Percentiles rank a stretch among this genome's conserved stretches.
Evolutionary conservation across 768 basidiomycete genomes (phyloP).

Genomic region (Russula brevipes): DNA sequence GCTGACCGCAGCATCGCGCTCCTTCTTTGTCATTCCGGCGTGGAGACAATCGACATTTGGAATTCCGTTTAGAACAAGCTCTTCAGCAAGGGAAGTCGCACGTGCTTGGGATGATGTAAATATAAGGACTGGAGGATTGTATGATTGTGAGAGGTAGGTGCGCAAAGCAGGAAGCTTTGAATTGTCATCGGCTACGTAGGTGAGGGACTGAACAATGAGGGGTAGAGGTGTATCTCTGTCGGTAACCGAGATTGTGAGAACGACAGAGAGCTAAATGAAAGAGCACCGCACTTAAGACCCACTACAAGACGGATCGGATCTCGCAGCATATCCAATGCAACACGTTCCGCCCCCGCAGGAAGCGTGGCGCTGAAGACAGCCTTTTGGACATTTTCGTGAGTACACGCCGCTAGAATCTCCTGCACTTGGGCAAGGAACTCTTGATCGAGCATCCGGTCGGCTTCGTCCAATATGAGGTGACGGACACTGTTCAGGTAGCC

Average conservation of each 20-base stretch:
- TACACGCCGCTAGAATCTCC: slow-evolving; percentile 79
- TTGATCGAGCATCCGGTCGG: slow-evolving; percentile 81
- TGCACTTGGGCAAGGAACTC: slow-evolving; percentile 88
- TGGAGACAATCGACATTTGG: slow-evolving; percentile 86
- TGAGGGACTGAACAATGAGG: slow-evolving; percentile 81
- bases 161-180: slow-evolving; percentile 92
- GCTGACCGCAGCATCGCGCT: slow-evolving; percentile 78
- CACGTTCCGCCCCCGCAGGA: slow-evolving; percentile 79
- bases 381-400: slow-evolving; percentile 65
- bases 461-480: slow-evolving; percentile 85
- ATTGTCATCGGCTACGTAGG: slow-evolving; percentile 87
- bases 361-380: slow-evolving; percentile 94
- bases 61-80: slow-evolving; percentile 73
- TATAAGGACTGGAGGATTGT: slow-evolving; percentile 86
- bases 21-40: slow-evolving; percentile 81
- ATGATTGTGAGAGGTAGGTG: slow-evolving; percentile 70
- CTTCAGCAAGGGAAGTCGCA: slow-evolving; percentile 71
- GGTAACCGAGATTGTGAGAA: slow-evolving; percentile 2
- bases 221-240: slow-evolving; percentile 88
- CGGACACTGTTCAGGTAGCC: slow-evolving; percentile 52
- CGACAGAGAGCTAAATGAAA: not conserved
- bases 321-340: slow-evolving; percentile 78
- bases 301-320: slow-evolving; percentile 94
- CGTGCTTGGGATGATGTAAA: slow-evolving; percentile 91
- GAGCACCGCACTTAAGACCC: slow-evolving; percentile 77